Evolutionary conservation across 2,329 filamentous ascomycete genomes (phyloP), one percentile per base, ranked within the genome.

Genomic region (Stachybotrys chartarum): DNA sequence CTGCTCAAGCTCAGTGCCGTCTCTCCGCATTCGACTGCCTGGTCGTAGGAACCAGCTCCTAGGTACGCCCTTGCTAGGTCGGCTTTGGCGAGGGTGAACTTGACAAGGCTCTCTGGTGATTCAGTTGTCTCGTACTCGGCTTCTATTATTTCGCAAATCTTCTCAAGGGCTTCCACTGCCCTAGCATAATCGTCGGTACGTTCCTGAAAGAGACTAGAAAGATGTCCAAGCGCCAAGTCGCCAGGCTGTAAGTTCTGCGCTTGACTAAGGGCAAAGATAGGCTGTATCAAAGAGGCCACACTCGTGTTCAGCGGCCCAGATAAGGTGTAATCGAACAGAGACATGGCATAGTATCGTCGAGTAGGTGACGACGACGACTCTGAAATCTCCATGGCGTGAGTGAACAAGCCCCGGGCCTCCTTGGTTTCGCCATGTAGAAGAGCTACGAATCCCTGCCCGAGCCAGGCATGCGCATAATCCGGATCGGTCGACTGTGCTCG

Each of bases 401-500:
- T 92, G 66, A 97, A 96, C 10, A 97, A 81, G 11, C 86, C 85
- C 24, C 90, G 81, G 1, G 93, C 92, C 71, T 97, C 91, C 58
- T 82, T 84, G 0, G 75, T 63, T 58, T 96, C 87, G 1, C 90
- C 91, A 52, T 83, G 81, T 31, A 93, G 75, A 16, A 92, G 78
- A 5, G 94, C 91, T 53, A 97, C 80, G 30, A 96, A 80, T 1
- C 90, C 93, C 71, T 97, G 93, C 1, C 94, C 94, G 7, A 97
- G 76, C 95, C 94, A 99, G 16, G 92, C 93, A 65, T 93, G 85
- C 0, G 91, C 86, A 66, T 93, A 96, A 60, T 97, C 93, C 0
- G 95, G 94, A 68, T 99, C 95, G 5, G 89, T 90, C 1, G 92
- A 96, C 69, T 99, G 94, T 4, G 92, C 91, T 59, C 91, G 82